Evolutionary conservation across 2,329 filamentous ascomycete species (phyloP).

Genomic region (Xylariaceae sp.): DNA sequence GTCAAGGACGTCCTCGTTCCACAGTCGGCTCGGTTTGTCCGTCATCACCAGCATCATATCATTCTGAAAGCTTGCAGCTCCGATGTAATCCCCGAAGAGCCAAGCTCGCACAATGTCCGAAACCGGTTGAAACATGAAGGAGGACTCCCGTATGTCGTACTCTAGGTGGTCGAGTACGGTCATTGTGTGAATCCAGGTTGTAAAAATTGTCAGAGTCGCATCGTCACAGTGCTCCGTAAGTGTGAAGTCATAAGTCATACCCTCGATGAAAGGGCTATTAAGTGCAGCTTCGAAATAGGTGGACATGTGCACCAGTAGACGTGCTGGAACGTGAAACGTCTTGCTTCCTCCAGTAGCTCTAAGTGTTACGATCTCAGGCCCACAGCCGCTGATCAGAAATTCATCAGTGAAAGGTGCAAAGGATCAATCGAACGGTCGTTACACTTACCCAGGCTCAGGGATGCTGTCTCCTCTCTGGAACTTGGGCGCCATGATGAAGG

Average conservation of each 20-base stretch:
- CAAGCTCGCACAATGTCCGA: not conserved
- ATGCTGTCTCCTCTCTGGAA: too few species aligned
- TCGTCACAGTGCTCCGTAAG: not conserved
- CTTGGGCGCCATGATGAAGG: too few species aligned
- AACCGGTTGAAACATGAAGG: not conserved
- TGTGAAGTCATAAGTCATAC: not conserved
- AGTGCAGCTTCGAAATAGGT: constrained; percentile 7
- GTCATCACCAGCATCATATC: not conserved
- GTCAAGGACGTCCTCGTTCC: too few species aligned
- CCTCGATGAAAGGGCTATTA: not conserved
- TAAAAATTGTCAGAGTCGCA: not conserved
- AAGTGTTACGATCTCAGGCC: not conserved
- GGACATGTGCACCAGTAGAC: constrained; percentile 6
- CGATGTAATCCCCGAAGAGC: constrained; percentile 9
- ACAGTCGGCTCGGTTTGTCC: too few species aligned
- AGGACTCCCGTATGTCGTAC: not conserved
- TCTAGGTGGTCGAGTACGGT: not conserved
- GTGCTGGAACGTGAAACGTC: constrained; percentile 1
- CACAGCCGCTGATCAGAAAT: too few species aligned
- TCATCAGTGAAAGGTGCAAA: too few species aligned
- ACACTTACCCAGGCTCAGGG: too few species aligned
- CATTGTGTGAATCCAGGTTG: constrained; percentile 7
- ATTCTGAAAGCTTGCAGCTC: constrained; percentile 11
- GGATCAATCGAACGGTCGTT: too few species aligned
- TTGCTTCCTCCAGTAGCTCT: not conserved